Base-by-base conservation (phyloP, 371 early-diverging fungal genomes). In the Choanephora cucurbitarum region DNA sequence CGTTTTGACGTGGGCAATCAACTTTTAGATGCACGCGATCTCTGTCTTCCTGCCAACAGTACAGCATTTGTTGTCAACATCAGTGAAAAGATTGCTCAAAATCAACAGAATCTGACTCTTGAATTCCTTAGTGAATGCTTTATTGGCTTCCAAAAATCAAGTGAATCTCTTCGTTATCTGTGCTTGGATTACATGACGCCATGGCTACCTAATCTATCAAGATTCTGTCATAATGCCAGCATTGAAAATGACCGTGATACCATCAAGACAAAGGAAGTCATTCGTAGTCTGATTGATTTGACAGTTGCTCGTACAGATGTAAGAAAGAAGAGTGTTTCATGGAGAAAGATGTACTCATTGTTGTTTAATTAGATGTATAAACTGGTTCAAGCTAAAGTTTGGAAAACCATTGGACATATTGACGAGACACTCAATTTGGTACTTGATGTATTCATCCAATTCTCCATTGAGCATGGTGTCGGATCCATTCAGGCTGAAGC, bases 31-130 rank as follows among this genome's bases (percentile, higher is more conserved):
- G 91, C 93, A 10, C 89, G 85, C 67, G 93, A 92, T 56, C 69
- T 95, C n/a, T 94, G 91, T 57, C 84, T 96, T 48, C 97, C 97
- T 40, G 85, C 87, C 31, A 95, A 95, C 65, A 94, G 90, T 66
- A 85, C 88, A 5, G 74, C 83, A 15, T 96, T 94, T 62, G 86
- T 94, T 22, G 75, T 86, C 44, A 70, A 80, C 14, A 89, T 97
- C 58, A 92, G 93, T 66, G 86, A 88, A 61, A 80, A 85, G 28
- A 75, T 97, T 22, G 94, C 96, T 17, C 69, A 66, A 31, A 82
- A 85, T 2, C 91, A 91, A 51, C 88, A 85, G 1, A 78, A 86
- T 28, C 78, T 97, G 58, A 95, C 97, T 0, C 65, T 93, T 11
- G 96, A 95, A 64, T 91, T 97, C 70, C 65, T 97, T 51, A 84